A percentile compares a stretch with the other conserved stretches of the same genome.
phyloP scores from a whole-genome alignment of 441 rosid species.

The Corymbia citriodora region DNA sequence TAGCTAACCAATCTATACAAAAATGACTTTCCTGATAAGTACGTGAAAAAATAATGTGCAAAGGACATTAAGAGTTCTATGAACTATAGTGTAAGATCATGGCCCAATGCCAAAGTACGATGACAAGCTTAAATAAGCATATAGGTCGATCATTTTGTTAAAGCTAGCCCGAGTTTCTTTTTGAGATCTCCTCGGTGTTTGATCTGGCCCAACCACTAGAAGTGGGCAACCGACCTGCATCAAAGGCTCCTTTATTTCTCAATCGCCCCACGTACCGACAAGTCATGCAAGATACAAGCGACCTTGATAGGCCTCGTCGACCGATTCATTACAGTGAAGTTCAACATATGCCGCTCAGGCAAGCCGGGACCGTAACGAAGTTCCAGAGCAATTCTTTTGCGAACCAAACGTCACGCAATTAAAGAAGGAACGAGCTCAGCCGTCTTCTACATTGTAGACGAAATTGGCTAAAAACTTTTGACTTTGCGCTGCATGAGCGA shows the following conservation, averaged over 20 bases:
- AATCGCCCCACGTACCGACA: neutral
- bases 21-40: neutral
- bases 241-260: neutral
- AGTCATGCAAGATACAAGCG: neutral
- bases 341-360: neutral
- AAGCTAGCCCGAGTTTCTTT: neutral
- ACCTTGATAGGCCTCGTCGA: fast-evolving
- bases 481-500: neutral
- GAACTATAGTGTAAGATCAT: neutral
- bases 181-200: fast-evolving
- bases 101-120: neutral
- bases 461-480: neutral
- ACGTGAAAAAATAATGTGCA: neutral
- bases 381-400: neutral
- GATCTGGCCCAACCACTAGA: neutral
- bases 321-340: neutral
- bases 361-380: neutral
- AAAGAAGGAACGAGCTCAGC: neutral
- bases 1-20: neutral
- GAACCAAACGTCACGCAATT: neutral
- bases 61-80: neutral
- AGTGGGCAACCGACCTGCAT: neutral
- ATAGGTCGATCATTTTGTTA: fast-evolving
- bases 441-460: neutral
- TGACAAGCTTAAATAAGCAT: fast-evolving